Evolutionary conservation across 2,329 filamentous ascomycete species (phyloP), one percentile per base, ranked within the genome.

Genomic region (Fusarium sacchari): DNA sequence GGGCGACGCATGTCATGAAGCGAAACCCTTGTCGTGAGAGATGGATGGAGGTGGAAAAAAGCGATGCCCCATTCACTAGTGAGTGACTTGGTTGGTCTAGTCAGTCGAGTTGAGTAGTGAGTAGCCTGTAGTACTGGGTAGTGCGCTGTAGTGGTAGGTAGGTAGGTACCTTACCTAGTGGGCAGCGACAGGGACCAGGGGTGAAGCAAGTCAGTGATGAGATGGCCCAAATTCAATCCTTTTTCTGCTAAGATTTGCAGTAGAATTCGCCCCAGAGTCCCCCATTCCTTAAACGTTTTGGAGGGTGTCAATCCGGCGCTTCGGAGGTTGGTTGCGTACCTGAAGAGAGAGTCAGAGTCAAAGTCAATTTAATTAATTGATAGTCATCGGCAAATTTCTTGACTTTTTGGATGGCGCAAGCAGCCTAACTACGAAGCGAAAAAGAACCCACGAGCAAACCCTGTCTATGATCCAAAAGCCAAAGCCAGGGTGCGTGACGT

Each of bases 161-260:
- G 32, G 32, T 32, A 32, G 32, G 32, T 14, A n/a, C n/a, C n/a
- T n/a, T n/a, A n/a, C n/a, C n/a, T n/a, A 32, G 74, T 62, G 42
- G 55, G 36, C 39, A 57, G 26, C n/a, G 76, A 71, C 77, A 78
- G 67, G 77, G 77, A 78, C 77, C 74, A 77, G 77, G 64, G 64
- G 60, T 49, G 76, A 76, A 77, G 77, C 61, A 72, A 76, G 75
- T 66, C 64, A 73, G 77, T 66, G 67, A 71, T 72, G 67, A 60
- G 67, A 75, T 72, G 67, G 62, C 68, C 74, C 73, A 73, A 66
- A 76, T 24, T 47, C 26, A 30, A 30, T 64, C 60, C 70, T 64
- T 59, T 50, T 78, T 77, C 67, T 73, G 77, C 74, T 46, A 79
- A 79, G 77, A 79, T 79, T 78, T 78, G 76, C 77, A 78, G 64